Evolutionary conservation across 2,329 filamentous ascomycete genomes (phyloP).

Genomic region (Metarhizium brunneum): DNA sequence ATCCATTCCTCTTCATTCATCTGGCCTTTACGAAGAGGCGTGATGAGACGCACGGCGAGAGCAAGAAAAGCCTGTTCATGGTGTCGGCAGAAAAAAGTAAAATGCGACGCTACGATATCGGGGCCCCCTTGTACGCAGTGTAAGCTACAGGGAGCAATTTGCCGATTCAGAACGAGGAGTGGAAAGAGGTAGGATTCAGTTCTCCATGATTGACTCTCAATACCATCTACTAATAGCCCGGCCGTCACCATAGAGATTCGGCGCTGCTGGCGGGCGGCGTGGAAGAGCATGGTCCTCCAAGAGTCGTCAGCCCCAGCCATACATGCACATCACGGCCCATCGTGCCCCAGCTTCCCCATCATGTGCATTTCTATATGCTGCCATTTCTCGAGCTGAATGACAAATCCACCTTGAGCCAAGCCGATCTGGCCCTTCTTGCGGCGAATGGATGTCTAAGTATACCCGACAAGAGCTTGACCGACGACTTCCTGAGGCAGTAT

Average conservation of each 20-base stretch:
- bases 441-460: neutral
- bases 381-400: neutral
- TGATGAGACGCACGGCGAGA: neutral
- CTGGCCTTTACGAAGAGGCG: neutral
- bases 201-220: neutral
- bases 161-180: neutral
- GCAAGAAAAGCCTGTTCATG: slow-evolving; percentile 1
- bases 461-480: neutral
- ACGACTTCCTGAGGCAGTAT: neutral
- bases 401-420: neutral
- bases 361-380: neutral
- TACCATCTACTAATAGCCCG: neutral
- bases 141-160: neutral
- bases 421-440: neutral
- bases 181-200: neutral
- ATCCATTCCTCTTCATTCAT: no score
- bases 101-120: neutral
- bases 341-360: neutral
- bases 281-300: neutral
- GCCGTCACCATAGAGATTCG: neutral
- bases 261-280: neutral
- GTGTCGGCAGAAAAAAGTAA: neutral
- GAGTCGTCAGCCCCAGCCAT: neutral
- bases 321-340: neutral
- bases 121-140: neutral